Evolutionary conservation across 2,329 filamentous ascomycete genomes (phyloP).

Genomic region (Arthrobotrys conoides): DNA sequence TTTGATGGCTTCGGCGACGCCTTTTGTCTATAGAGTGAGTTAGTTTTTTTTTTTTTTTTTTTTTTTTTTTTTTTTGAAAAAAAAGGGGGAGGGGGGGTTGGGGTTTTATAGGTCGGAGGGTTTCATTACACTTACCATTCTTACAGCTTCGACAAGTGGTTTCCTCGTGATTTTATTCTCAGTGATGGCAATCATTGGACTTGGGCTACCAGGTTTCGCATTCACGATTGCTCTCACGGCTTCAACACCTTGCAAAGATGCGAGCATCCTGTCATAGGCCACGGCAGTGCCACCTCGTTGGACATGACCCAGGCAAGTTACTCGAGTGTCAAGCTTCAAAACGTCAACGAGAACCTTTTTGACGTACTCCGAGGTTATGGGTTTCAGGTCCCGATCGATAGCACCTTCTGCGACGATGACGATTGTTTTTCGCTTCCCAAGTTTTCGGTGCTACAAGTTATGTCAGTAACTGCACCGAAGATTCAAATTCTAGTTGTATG

Average conservation of each 20-base stretch:
- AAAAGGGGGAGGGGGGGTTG: neutral
- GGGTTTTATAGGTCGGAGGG: neutral
- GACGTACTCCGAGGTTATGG: slow-evolving; percentile 84
- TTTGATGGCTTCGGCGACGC: slow-evolving; percentile 84
- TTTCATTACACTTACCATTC: slow-evolving; percentile 64
- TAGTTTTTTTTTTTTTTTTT: no score
- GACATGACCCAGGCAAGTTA: slow-evolving; percentile 96
- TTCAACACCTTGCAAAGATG: slow-evolving; percentile 93
- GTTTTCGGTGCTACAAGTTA: slow-evolving; percentile 78
- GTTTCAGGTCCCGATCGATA: slow-evolving; percentile 84
- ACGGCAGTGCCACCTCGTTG: slow-evolving; percentile 93
- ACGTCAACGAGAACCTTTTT: slow-evolving; percentile 88
- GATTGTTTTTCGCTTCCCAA: slow-evolving; percentile 97
- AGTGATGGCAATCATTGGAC: slow-evolving; percentile 93
- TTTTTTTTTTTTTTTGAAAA: no score
- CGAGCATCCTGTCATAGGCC: slow-evolving; percentile 93
- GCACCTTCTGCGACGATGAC: slow-evolving; percentile 98
- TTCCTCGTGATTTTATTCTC: slow-evolving; percentile 98
- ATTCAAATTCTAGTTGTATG: slow-evolving; percentile 53
- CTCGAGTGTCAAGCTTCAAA: slow-evolving; percentile 87
- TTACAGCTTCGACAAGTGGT: slow-evolving; percentile 88
- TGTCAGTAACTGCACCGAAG: slow-evolving; percentile 63
- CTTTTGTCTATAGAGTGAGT: slow-evolving; percentile 76
- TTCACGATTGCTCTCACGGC: slow-evolving; percentile 93
- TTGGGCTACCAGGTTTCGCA: slow-evolving; percentile 87